A percentile compares a stretch with the other conserved stretches of the same genome.
Evolutionary conservation across 2,329 filamentous ascomycete genomes (phyloP).

Genomic region (Immersiporthe knoxdaviesiana): DNA sequence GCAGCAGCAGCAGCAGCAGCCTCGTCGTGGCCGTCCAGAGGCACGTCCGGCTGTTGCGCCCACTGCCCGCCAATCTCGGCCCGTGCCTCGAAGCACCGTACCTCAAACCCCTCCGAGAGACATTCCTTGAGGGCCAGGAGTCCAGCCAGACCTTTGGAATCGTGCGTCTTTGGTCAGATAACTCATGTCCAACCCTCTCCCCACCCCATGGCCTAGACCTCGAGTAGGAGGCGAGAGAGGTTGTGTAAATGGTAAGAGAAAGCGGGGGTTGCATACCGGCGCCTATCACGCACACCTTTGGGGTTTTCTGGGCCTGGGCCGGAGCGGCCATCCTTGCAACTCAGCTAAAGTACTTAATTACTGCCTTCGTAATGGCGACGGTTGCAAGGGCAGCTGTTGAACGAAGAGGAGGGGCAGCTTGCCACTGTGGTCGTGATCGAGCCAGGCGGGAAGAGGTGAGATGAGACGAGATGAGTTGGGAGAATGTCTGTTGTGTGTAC

Average conservation of each 20-base stretch:
- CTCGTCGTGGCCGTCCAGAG: conserved; percentile 31
- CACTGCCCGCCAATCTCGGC: conserved; percentile 44
- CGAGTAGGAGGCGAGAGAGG: background rate
- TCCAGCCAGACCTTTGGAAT: conserved; percentile 40
- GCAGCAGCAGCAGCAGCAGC: too few relatives aligned
- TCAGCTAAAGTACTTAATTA: too few relatives aligned
- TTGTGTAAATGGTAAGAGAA: background rate
- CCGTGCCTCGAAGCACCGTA: conserved; percentile 42
- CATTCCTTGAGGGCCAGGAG: conserved; percentile 44
- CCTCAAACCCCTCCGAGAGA: conserved; percentile 41
- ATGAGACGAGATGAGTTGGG: background rate
- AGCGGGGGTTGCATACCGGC: conserved; percentile 9
- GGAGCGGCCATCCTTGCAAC: background rate
- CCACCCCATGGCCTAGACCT: background rate
- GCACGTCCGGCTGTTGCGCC: conserved; percentile 39
- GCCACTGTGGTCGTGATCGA: background rate
- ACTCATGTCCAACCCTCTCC: too few relatives aligned
- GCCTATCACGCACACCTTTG: conserved; percentile 26
- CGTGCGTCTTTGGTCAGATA: background rate
- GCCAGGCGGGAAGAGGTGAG: background rate
- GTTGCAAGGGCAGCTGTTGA: background rate
- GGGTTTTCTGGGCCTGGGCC: background rate
- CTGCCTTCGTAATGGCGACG: background rate
- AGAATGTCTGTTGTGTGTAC: background rate
- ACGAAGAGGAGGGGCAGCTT: background rate